A percentile compares a stretch with the other conserved stretches of the same genome.
Evolutionary conservation across 108 stramenopile species (phyloP).

Genomic region (Skeletonema tropicum): DNA sequence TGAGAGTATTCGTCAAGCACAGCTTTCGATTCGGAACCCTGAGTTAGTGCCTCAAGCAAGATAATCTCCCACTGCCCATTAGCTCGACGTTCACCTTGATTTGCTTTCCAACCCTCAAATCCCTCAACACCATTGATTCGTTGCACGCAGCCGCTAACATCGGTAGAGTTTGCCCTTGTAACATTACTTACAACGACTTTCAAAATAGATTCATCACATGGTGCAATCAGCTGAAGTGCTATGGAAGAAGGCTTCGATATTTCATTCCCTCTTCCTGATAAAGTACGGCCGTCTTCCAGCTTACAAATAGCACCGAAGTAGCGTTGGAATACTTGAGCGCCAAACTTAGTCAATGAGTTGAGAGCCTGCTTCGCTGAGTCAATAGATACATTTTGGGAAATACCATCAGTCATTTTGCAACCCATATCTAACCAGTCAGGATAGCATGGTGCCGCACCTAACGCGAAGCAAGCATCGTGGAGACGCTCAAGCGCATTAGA

Average conservation of each 20-base stretch:
- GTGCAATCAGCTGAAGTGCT: constrained; percentile 29
- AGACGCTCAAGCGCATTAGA: constrained; percentile 50
- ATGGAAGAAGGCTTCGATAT: constrained; percentile 5
- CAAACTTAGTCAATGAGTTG: constrained; percentile 49
- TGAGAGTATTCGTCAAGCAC: background rate
- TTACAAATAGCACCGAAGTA: constrained; percentile 31
- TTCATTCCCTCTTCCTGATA: background rate
- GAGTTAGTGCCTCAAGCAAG: constrained; percentile 49
- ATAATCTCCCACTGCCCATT: constrained; percentile 81
- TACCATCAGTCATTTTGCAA: constrained; percentile 54
- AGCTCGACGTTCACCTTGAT: constrained; percentile 64
- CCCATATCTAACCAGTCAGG: constrained; percentile 82
- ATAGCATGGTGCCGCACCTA: constrained; percentile 78
- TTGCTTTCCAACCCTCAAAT: constrained; percentile 37
- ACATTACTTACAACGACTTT: constrained; percentile 21
- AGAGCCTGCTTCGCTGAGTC: constrained; percentile 59
- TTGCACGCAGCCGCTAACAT: constrained; percentile 50
- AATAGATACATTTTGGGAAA: constrained; percentile 43
- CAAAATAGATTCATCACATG: constrained; percentile 26
- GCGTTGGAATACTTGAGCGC: constrained; percentile 37
- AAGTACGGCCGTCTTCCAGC: constrained; percentile 2
- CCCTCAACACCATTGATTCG: constrained; percentile 43
- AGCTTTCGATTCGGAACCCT: constrained; percentile 16
- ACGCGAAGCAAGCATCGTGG: constrained; percentile 58
- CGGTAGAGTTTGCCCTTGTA: background rate